Conservation (phyloP, 2,329 filamentous ascomycete species). For the Pyrenochaeta sp. region DNA sequence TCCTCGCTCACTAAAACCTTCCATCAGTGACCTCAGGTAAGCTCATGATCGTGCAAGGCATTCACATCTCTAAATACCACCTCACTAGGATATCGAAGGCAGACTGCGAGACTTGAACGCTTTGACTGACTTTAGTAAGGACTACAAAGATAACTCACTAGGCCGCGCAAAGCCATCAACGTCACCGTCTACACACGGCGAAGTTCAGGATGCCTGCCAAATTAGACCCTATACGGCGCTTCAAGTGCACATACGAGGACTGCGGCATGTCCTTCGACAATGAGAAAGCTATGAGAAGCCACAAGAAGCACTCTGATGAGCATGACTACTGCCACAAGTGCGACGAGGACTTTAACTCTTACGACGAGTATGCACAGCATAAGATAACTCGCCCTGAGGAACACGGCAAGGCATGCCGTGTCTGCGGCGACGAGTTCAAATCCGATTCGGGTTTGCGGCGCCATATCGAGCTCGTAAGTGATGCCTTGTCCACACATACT, state of each 20-base stretch:
- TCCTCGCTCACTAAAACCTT: too few relatives aligned
- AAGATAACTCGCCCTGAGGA: constrained; percentile 50
- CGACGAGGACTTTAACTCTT: constrained; percentile 55
- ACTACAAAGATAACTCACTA: not conserved
- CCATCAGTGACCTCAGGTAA: too few relatives aligned
- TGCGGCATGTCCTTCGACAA: constrained; percentile 59
- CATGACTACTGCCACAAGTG: constrained; percentile 59
- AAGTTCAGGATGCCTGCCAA: constrained; percentile 31
- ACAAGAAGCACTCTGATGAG: constrained; percentile 57
- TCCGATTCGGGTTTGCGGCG: constrained; percentile 59
- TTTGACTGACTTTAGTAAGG: not conserved
- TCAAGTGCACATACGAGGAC: constrained; percentile 56
- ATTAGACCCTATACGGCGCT: constrained; percentile 28
- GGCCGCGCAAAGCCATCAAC: not conserved
- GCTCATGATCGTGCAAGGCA: not conserved
- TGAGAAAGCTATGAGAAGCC: constrained; percentile 57
- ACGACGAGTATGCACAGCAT: constrained; percentile 58
- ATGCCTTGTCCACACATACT: not conserved
- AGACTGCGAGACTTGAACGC: not conserved
- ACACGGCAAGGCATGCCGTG: constrained; percentile 63
- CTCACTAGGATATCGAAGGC: not conserved
- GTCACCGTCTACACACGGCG: not conserved
- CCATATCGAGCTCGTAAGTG: constrained; percentile 61
- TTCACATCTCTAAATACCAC: not conserved
- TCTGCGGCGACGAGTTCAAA: constrained; percentile 66